A percentile compares a stretch with the other conserved stretches of the same genome.
Evolutionary conservation across 1,139 yeast species (phyloP).

Genomic region (Yarrowia galli): DNA sequence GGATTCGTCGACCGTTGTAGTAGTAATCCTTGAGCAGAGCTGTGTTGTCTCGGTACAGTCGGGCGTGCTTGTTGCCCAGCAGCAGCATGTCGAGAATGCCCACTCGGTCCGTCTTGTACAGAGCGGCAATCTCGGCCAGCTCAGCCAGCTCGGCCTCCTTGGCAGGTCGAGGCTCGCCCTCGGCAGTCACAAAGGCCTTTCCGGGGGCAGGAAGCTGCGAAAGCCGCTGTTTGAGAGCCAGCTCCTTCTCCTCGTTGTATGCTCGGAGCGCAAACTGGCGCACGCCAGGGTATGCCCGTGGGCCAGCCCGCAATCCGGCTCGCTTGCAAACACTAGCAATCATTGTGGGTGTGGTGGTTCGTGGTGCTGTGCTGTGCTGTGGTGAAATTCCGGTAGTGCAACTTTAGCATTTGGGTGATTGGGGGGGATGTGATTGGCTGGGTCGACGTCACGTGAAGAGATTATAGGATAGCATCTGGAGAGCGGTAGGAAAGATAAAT

Average conservation of each 20-base stretch:
- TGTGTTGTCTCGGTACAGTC: slow-evolving; percentile 67
- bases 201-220: slow-evolving; percentile 49
- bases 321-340: slow-evolving; percentile 37
- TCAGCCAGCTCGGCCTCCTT: slow-evolving; percentile 74
- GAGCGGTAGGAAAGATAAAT: not conserved
- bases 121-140: slow-evolving; percentile 72
- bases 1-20: slow-evolving; percentile 66
- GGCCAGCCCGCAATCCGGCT: slow-evolving; percentile 29
- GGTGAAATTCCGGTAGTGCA: slow-evolving; percentile 33
- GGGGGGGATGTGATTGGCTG: slow-evolving; percentile 37
- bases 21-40: slow-evolving; percentile 67
- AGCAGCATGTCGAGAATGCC: slow-evolving; percentile 65
- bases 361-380: slow-evolving; percentile 34
- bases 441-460: slow-evolving; percentile 23
- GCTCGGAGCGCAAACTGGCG: slow-evolving; percentile 42
- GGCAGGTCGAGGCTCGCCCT: slow-evolving; percentile 78
- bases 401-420: slow-evolving; percentile 38
- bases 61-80: slow-evolving; percentile 65
- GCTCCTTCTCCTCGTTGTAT: slow-evolving; percentile 47
- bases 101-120: slow-evolving; percentile 66
- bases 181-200: slow-evolving; percentile 70
- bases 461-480: not conserved
- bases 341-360: slow-evolving; percentile 29
- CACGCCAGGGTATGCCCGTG: slow-evolving; percentile 27
- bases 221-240: slow-evolving; percentile 48